Evolutionary conservation across 345 rosid genomes (phyloP).

Genomic region (Arabis hirsuta): DNA sequence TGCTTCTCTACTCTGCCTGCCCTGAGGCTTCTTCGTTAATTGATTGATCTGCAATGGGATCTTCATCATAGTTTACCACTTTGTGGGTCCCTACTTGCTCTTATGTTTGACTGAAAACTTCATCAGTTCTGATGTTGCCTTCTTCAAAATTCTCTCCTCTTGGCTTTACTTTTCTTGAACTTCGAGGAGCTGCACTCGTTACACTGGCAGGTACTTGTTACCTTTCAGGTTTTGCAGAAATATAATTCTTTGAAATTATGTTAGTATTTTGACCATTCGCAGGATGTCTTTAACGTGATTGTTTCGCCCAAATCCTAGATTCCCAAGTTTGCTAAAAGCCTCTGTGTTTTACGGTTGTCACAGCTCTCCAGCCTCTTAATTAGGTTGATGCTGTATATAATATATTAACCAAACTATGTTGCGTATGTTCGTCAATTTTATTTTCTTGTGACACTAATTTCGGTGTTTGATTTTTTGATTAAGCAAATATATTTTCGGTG

Average conservation of each 20-base stretch:
- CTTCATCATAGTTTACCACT: conserved; percentile 12
- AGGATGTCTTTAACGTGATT: not conserved
- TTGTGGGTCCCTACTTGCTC: conserved; percentile 4
- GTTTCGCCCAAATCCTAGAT: not conserved
- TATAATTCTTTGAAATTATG: not conserved
- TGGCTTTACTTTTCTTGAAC: conserved; percentile 11
- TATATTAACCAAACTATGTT: not conserved
- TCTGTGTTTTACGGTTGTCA: not conserved
- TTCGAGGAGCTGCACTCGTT: not conserved
- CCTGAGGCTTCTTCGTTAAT: conserved; percentile 23
- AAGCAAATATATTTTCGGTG: too few relatives aligned
- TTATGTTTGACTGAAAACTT: conserved; percentile 33
- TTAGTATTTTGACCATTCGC: not conserved
- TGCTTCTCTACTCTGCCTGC: conserved; percentile 45
- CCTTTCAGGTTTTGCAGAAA: conserved; percentile 1
- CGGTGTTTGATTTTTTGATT: too few relatives aligned
- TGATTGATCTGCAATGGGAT: conserved; percentile 27
- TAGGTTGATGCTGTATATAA: not conserved
- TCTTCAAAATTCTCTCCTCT: conserved; percentile 11
- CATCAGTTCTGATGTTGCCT: conserved; percentile 23
- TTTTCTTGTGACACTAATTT: too few relatives aligned
- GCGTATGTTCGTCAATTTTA: not conserved
- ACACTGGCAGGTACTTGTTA: conserved; percentile 20
- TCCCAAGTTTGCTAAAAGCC: not conserved
- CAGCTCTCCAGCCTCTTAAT: not conserved